Conservation (phyloP, 306 rosid species). For the Fragaria nilgerrensis region DNA sequence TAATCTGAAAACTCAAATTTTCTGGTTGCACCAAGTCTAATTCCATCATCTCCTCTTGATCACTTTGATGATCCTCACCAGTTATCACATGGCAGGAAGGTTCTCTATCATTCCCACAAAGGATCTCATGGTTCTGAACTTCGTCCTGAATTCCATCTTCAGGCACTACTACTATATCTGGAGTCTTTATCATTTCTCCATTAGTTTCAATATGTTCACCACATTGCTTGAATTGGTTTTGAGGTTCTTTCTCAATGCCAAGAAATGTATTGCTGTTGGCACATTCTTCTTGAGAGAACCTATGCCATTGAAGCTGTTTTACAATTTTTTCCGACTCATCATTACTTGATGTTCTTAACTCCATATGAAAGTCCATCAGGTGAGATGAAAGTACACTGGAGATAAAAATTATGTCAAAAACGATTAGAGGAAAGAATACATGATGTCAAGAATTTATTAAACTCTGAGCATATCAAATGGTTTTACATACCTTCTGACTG, state of each 20-base stretch:
- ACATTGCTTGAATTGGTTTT: conserved; percentile 23
- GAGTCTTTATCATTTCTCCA: conserved; percentile 25
- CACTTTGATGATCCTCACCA: conserved; percentile 32
- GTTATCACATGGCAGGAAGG: conserved; percentile 19
- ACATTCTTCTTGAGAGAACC: conserved; percentile 37
- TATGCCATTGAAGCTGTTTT: conserved; percentile 29
- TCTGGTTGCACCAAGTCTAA: conserved; percentile 31
- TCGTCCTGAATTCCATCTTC: conserved; percentile 35
- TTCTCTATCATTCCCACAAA: conserved; percentile 30
- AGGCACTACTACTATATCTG: conserved; percentile 1
- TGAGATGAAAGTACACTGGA: conserved; percentile 46
- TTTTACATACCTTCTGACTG: conserved; percentile 51
- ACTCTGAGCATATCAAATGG: conserved; percentile 15
- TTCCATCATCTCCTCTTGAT: conserved; percentile 17
- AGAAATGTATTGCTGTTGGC: conserved; percentile 15
- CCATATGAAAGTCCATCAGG: conserved; percentile 41
- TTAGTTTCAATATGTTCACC: conserved; percentile 37
- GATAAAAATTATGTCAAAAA: conserved; percentile 22
- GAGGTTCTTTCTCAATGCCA: conserved; percentile 25
- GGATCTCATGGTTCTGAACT: conserved; percentile 25
- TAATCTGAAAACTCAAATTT: conserved; percentile 23
- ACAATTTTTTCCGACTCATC: conserved; percentile 14
- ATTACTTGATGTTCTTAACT: conserved; percentile 31
- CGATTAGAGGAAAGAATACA: conserved; percentile 16
- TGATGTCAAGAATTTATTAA: conserved; percentile 2